Evolutionary conservation across 495 filamentous ascomycete genomes (phyloP).

Genomic region (Lasiosphaeria hispida): DNA sequence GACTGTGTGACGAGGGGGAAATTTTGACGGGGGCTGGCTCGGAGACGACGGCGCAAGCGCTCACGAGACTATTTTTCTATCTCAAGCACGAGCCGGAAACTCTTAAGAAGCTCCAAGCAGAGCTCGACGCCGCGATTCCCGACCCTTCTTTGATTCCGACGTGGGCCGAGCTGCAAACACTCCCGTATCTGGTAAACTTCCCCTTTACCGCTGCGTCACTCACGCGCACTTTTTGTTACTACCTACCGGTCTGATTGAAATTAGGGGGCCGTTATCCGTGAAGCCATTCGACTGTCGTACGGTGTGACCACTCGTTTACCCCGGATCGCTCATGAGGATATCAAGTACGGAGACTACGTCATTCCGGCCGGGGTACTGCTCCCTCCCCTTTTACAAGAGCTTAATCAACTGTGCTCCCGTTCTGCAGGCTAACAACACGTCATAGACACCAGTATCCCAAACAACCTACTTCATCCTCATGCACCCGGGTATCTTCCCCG

Average conservation of each 20-base stretch:
- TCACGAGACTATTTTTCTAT: constrained; percentile 40
- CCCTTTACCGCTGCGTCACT: neutral
- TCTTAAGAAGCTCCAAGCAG: constrained; percentile 27
- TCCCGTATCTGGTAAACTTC: constrained; percentile 47
- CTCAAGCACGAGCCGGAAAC: constrained; percentile 28
- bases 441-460: constrained; percentile 23
- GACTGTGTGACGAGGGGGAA: constrained; percentile 42
- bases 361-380: constrained; percentile 28
- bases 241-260: neutral
- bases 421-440: neutral
- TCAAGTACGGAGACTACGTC: constrained; percentile 22
- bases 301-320: constrained; percentile 41
- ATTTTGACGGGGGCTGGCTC: constrained; percentile 42
- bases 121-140: constrained; percentile 34
- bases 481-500: constrained; percentile 44
- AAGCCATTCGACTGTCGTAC: constrained; percentile 47
- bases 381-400: neutral
- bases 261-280: constrained; percentile 44
- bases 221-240: neutral
- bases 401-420: neutral
- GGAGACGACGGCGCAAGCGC: constrained; percentile 38
- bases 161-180: constrained; percentile 45
- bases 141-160: constrained; percentile 21
- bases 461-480: constrained; percentile 35
- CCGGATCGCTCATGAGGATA: constrained; percentile 35